These are phyloP conservation scores for Linnemannia elongata DNA, from an alignment of 192 early-diverging fungal species.

Conservation along the genomic window DNA sequence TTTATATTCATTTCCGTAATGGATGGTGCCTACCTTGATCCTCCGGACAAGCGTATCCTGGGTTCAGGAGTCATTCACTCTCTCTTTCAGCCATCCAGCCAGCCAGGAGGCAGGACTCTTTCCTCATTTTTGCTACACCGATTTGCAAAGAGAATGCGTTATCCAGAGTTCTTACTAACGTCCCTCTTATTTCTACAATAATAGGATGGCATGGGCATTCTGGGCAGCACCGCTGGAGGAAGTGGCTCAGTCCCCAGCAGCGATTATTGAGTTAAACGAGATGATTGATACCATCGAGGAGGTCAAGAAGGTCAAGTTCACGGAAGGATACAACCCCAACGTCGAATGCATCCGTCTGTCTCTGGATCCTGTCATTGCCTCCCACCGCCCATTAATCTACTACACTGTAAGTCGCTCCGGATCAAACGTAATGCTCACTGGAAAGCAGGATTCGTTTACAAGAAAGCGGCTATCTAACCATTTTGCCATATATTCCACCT, in stretches of 20 bases:
- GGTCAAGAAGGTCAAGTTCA: conserved; percentile 55
- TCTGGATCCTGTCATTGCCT: conserved; percentile 65
- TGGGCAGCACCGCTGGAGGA: conserved; percentile 54
- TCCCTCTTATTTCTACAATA: neutral
- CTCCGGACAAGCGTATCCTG: neutral
- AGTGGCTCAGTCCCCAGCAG: conserved; percentile 31
- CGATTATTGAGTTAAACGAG: conserved; percentile 51
- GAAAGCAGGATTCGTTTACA: neutral
- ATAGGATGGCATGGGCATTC: conserved; percentile 69
- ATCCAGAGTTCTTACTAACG: neutral
- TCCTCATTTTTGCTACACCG: conserved; percentile 3
- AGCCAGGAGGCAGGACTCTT: neutral
- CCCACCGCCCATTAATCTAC: conserved; percentile 68
- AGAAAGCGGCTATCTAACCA: neutral
- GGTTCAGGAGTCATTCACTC: neutral
- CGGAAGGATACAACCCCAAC: conserved; percentile 54
- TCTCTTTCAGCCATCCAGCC: neutral
- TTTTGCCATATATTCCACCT: neutral
- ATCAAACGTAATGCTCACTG: neutral
- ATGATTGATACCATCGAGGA: conserved; percentile 53
- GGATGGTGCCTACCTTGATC: no score
- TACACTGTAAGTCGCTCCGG: conserved; percentile 52
- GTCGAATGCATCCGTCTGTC: conserved; percentile 68
- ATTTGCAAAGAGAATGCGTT: neutral
- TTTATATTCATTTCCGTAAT: neutral